Evolutionary conservation across 495 filamentous ascomycete genomes (phyloP), one percentile per base, ranked within the genome.

Genomic region (Margaritispora aquatica): DNA sequence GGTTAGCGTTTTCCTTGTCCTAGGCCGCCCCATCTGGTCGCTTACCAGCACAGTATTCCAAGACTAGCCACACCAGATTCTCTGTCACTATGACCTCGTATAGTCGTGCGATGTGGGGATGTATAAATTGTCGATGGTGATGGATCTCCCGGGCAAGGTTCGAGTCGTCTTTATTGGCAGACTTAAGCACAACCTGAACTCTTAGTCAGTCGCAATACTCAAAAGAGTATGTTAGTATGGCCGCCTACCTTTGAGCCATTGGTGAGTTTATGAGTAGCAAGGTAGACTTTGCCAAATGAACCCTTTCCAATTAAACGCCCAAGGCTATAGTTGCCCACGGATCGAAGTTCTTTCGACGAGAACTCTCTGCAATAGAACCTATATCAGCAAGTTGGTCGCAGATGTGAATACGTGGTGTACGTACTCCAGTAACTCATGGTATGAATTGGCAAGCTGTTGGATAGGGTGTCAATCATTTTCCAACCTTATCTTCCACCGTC

Each of bases 81-180:
- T 98, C 94, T 8, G 94, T 98, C 31, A 97, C 92, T 57, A 97
- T 93, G 51, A 98, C 93, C 74, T 98, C 94, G 76, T 98, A 97
- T 13, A 98, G 77, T 11, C 94, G 83, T 23, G 94, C 92, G 69
- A 98, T 98, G 75, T 98, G 94, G 26, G 94, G 94, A 70, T 98
- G 94, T 59, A 96, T 78, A 71, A 98, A 96, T 75, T 98, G 94
- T 63, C 94, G 88, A 70, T 98, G 94, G 68, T 98, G 94, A 69
- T 98, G 94, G 63, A 98, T 97, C 70, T 98, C 94, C 58, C 94
- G 88, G 36, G 92, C 92, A 38, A 98, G 86, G 70, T 97, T 97
- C 27, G 89, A 82, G 69, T 98, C 94, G 65, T 93, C 88, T 73
- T 96, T 97, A 69, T 91, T 92, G 57, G 94, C 92, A 48, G 93